Base-by-base conservation (phyloP, 371 early-diverging fungal genomes). In the Gilbertella persicaria region DNA sequence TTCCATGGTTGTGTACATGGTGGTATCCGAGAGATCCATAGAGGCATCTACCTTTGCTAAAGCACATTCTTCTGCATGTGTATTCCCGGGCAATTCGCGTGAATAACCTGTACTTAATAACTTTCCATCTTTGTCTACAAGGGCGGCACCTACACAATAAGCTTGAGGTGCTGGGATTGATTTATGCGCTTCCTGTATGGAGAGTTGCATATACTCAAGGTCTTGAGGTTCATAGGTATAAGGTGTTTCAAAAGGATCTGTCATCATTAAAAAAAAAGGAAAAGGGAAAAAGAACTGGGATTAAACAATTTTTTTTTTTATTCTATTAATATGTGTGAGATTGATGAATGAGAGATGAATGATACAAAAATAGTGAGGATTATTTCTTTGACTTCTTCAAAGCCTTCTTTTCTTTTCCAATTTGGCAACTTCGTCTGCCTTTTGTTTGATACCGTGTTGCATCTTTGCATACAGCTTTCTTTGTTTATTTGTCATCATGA, bases 401-500 rank as follows among this genome's bases (percentile, higher is more conserved):
- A 4, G 67, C 66, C 50, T 68, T 69, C 66, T 75, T 75, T 40
- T 64, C 69, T 47, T 64, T 57, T 75, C 66, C 50, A 75, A 60
- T 39, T 75, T 76, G 46, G 66, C 66, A 43, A 73, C 84, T 73
- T 82, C 82, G 36, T 78, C 81, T 23, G 67, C 66, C 72, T 84
- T 84, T 66, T 81, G 74, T 55, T 86, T 62, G 53, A 84, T 85
- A 45, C 85, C 82, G 39, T 82, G 78, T 67, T 88, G 78, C 71
- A 92, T 89, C 77, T 84, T 82, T 58, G 80, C 78, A 75, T 94
- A 94, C 58, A 94, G 69, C 65, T 88, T 87, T 66, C 86, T 80
- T 60, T 96, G 90, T 80, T 92, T 94, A 79, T 91, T 93, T 55
- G 85, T 82, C 93, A 98, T 94, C 94, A 98, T 93, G 38, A 90